Base-by-base conservation (phyloP, 2,329 filamentous ascomycete genomes). In the Aspergillus awamori region DNA sequence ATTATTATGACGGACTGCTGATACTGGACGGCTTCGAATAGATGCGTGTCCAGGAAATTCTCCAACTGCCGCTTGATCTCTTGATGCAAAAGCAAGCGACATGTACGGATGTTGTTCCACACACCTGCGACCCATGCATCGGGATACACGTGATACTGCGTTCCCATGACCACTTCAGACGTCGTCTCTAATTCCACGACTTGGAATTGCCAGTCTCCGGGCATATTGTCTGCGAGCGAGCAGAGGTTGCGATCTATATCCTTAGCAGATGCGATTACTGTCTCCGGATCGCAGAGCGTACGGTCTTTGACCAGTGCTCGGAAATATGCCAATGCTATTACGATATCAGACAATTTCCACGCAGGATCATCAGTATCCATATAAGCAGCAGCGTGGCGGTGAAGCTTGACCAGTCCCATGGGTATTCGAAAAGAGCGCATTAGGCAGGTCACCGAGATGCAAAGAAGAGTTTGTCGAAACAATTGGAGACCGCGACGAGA, bases 31-130 rank as follows among this genome's bases (percentile, higher is more conserved):
- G 26, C 6, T n/a, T 45, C 53, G 20, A 8, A 47, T 7, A 20
- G 17, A 8, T 26, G 11, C 8, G 20, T 33, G 4, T 13, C 17
- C 8, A 36, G 36, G 1, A 33, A 8, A 10, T 1, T 10, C 5
- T 30, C 7, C 15, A 60, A 11, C 38, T 58, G 57, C 8, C n/a
- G 6, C n/a, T 53, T 53, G 13, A 65, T 62, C 36, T 64, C 62
- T 4, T 45, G 26, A 30, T 64, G 60, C 6, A 65, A 33, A 10
- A 64, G 41, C 13, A 65, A 33, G 30, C 62, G 62, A 36, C 54
- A 65, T 33, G 59, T 57, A n/a, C 60, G 62, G 22, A 64, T 47
- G 45, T 62, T 57, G 39, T 65, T 65, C 62, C 64, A 62, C 8
- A 60, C 54, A 30, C 48, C 59, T 39, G 64, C 51, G 8, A 59